Evolutionary conservation across 202 grass and related monocot species (phyloP).

Genomic region (Musa balbisiana): DNA sequence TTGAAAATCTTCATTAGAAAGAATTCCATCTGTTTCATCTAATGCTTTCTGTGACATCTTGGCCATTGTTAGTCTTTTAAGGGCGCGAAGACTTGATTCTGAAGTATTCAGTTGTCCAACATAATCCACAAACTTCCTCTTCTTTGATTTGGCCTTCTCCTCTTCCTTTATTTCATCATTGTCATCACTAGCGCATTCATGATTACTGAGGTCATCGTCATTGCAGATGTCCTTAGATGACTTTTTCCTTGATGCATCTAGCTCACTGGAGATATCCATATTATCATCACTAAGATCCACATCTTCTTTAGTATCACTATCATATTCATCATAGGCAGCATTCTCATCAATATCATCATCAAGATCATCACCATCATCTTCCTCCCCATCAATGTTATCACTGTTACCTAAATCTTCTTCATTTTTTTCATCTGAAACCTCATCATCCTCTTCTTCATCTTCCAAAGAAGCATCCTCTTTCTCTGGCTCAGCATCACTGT

Average conservation of each 20-base stretch:
- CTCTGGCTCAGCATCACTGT: background rate
- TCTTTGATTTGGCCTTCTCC: constrained; percentile 33
- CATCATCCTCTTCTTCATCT: constrained; percentile 21
- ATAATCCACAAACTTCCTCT: constrained; percentile 78
- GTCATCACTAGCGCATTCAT: constrained; percentile 30
- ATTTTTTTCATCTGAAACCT: constrained; percentile 21
- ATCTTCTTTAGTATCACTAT: constrained; percentile 31
- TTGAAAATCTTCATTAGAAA: constrained; percentile 87
- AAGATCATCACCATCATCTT: constrained; percentile 31
- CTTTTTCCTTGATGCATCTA: background rate
- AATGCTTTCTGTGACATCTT: constrained; percentile 25
- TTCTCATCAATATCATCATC: constrained; percentile 39
- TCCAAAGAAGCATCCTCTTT: background rate
- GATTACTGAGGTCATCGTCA: constrained; percentile 28
- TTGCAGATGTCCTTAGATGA: background rate
- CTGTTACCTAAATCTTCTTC: constrained; percentile 26
- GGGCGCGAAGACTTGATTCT: constrained; percentile 71
- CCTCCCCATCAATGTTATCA: constrained; percentile 33
- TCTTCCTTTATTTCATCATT: constrained; percentile 35
- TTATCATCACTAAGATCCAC: constrained; percentile 12
- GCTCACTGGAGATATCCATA: background rate
- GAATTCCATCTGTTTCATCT: constrained; percentile 58
- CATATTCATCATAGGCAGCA: constrained; percentile 22
- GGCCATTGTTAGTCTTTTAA: constrained; percentile 64
- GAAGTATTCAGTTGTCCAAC: constrained; percentile 57